phyloP scores from a whole-genome alignment of 495 filamentous ascomycete species.

The Neurospora discreta region DNA sequence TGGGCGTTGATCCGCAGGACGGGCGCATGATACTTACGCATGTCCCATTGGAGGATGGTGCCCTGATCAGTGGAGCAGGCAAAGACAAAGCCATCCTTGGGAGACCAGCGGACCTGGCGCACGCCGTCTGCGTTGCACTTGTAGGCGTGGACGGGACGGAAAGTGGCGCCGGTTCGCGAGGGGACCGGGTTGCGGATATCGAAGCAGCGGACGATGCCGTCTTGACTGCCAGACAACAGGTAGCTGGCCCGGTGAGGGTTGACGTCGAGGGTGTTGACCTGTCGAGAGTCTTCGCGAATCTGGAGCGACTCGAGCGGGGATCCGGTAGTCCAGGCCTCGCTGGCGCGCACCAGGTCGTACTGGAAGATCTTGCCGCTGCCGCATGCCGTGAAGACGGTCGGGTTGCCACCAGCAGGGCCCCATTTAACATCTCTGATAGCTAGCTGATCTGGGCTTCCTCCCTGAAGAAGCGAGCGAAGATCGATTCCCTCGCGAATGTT shows the following conservation, averaged over 20 bases:
- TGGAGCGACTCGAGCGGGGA: conserved; percentile 62
- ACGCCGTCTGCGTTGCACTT: conserved; percentile 61
- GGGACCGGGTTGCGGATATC: conserved; percentile 32
- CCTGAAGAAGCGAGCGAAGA: conserved; percentile 62
- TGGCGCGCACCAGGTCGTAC: conserved; percentile 64
- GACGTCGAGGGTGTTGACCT: conserved; percentile 85
- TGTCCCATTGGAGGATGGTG: conserved; percentile 50
- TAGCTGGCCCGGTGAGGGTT: conserved; percentile 69
- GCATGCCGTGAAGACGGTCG: conserved; percentile 69
- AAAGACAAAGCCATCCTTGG: conserved; percentile 73
- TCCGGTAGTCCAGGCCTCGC: conserved; percentile 15
- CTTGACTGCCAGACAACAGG: conserved; percentile 84
- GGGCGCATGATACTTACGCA: conserved; percentile 32
- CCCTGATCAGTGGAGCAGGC: conserved; percentile 85
- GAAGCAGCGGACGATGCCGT: conserved; percentile 68
- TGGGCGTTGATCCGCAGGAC: conserved; percentile 74
- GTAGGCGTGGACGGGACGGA: conserved; percentile 31
- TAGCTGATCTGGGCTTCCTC: conserved; percentile 64
- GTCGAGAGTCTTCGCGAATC: conserved; percentile 67
- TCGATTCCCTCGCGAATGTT: conserved; percentile 67
- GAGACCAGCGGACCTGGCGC: conserved; percentile 82
- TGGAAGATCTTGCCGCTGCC: conserved; percentile 78
- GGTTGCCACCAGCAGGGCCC: conserved; percentile 41
- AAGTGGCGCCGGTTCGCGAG: conserved; percentile 31
- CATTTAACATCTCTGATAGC: conserved; percentile 79